Evolutionary conservation across 2,329 filamentous ascomycete species (phyloP).

Genomic region (Trichoderma sp.): DNA sequence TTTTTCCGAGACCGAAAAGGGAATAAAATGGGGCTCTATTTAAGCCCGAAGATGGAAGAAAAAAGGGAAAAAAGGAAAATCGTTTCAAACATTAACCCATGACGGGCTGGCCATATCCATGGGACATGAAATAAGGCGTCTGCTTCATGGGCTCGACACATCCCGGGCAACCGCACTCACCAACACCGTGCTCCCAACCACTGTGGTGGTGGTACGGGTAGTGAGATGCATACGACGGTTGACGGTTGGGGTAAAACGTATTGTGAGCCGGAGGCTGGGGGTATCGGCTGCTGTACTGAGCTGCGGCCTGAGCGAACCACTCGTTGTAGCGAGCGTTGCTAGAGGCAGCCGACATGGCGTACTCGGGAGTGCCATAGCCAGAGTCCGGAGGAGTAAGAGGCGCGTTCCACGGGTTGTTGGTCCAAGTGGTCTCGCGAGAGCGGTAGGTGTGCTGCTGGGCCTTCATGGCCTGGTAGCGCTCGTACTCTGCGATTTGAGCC

Average conservation of each 20-base stretch:
- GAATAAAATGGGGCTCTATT: constrained; percentile 2
- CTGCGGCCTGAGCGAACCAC: constrained; percentile 50
- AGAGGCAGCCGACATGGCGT: constrained; percentile 53
- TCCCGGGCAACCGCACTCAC: constrained; percentile 49
- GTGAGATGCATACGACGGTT: constrained; percentile 41
- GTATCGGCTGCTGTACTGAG: constrained; percentile 45
- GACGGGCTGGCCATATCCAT: constrained; percentile 53
- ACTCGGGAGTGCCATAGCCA: constrained; percentile 60
- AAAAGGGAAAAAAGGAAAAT: constrained; percentile 24
- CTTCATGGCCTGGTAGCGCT: constrained; percentile 47
- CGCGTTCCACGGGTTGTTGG: constrained; percentile 45
- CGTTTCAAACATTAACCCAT: constrained; percentile 43
- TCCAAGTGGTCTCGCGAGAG: constrained; percentile 43
- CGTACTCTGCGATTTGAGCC: constrained; percentile 55
- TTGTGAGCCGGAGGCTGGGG: constrained; percentile 42
- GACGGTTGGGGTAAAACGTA: constrained; percentile 41
- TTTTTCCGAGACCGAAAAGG: constrained; percentile 19
- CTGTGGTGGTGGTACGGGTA: constrained; percentile 45
- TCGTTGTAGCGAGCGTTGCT: constrained; percentile 56
- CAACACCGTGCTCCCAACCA: constrained; percentile 50
- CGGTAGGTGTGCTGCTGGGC: constrained; percentile 39
- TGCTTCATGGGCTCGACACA: constrained; percentile 48
- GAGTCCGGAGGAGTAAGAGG: constrained; percentile 60
- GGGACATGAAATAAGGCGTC: constrained; percentile 46
- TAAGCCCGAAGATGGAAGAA: neutral